Conservation (phyloP, 495 filamentous ascomycete genomes). For the Penicillium psychrofluorescens region DNA sequence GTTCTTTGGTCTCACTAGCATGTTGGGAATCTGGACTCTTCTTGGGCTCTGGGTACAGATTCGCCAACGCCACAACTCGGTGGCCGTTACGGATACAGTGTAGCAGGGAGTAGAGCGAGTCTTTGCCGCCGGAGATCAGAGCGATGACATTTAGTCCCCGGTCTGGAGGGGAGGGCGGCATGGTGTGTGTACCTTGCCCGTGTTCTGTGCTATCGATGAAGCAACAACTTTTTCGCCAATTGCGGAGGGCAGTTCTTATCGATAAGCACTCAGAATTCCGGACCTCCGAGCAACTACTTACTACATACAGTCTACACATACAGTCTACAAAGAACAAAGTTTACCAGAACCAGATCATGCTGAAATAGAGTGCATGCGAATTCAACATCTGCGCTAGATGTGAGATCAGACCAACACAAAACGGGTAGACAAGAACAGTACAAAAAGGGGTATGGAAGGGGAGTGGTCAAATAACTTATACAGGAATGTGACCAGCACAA, state of each 20-base stretch:
- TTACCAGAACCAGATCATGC: too few relatives aligned
- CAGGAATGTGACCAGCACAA: conserved; percentile 31
- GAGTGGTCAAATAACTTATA: conserved; percentile 22
- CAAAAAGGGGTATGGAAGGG: conserved; percentile 25
- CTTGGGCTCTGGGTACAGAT: conserved; percentile 57
- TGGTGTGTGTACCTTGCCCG: neutral
- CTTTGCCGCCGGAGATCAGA: conserved; percentile 92
- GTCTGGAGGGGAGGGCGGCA: conserved; percentile 3
- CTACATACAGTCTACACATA: too few relatives aligned
- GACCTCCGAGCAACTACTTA: too few relatives aligned
- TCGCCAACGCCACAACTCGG: conserved; percentile 78
- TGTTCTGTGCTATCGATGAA: neutral
- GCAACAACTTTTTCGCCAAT: neutral
- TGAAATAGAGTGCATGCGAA: too few relatives aligned
- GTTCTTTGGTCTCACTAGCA: neutral
- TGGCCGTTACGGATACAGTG: conserved; percentile 86
- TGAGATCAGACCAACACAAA: conserved; percentile 15
- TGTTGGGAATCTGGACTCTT: neutral
- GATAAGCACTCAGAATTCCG: neutral
- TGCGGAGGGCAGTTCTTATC: conserved; percentile 2
- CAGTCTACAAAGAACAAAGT: too few relatives aligned
- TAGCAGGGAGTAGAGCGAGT: conserved; percentile 87
- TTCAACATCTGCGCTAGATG: too few relatives aligned
- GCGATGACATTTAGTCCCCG: conserved; percentile 70
- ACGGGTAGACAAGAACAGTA: conserved; percentile 19